Conservation (phyloP, 1,284 basidiomycete species). For the Naganishia sp. region DNA sequence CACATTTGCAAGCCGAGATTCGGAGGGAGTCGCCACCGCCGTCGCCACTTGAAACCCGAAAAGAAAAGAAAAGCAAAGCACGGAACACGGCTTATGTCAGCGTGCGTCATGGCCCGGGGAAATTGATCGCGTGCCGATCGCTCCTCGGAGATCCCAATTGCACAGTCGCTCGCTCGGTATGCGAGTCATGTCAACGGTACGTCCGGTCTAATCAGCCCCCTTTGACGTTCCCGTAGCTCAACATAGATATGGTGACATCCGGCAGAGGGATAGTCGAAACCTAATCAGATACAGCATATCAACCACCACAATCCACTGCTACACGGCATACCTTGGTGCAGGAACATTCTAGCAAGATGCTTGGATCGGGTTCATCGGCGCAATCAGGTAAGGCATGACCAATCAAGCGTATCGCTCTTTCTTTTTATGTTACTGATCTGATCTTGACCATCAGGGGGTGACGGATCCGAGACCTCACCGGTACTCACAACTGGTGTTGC, state of each 20-base stretch:
- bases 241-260: not conserved
- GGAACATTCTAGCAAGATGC: conserved; percentile 17
- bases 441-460: not conserved
- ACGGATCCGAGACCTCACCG: not conserved
- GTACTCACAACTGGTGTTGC: too few relatives aligned
- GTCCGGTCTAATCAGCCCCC: too few relatives aligned
- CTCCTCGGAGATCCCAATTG: too few relatives aligned
- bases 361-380: not conserved
- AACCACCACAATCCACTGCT: not conserved
- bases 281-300: not conserved
- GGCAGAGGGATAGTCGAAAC: not conserved
- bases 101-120: not conserved
- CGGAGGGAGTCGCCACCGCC: too few relatives aligned
- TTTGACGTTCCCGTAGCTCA: not conserved
- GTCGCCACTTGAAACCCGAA: too few relatives aligned
- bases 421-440: too few relatives aligned
- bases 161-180: not conserved
- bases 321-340: not conserved
- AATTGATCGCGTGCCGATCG: not conserved
- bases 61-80: too few relatives aligned
- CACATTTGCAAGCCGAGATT: too few relatives aligned
- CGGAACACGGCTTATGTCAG: too few relatives aligned
- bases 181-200: not conserved
- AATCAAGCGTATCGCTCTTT: not conserved
- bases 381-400: conserved; percentile 3